Evolutionary conservation across 371 early-diverging fungal species (phyloP).

Genomic region (Mortierella sp.): DNA sequence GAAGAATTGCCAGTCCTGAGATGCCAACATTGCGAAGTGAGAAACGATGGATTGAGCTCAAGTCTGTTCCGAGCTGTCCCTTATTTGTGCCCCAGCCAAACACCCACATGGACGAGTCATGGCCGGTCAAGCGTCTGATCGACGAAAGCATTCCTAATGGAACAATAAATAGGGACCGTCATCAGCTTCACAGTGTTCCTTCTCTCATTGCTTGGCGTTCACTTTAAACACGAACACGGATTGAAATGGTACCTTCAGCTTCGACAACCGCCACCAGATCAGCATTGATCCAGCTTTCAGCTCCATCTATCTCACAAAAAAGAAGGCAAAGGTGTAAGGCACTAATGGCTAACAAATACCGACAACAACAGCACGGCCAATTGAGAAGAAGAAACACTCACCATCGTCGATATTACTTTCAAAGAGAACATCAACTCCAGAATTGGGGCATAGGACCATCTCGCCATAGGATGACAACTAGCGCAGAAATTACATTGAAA

Average conservation of each 20-base stretch:
- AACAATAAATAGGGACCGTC: not conserved
- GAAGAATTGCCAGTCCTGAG: conserved; percentile 53
- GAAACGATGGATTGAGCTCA: conserved; percentile 49
- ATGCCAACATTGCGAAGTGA: conserved; percentile 55
- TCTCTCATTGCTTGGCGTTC: not conserved
- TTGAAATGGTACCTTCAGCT: conserved; percentile 39
- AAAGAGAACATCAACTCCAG: conserved; percentile 54
- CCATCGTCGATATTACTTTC: conserved; percentile 55
- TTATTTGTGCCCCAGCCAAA: conserved; percentile 55
- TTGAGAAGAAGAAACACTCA: not conserved
- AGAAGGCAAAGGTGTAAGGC: not conserved
- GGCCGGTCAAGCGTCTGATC: conserved; percentile 45
- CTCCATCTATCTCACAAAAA: conserved; percentile 30
- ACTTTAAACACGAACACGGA: not conserved
- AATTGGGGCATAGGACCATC: conserved; percentile 44
- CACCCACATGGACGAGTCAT: conserved; percentile 46
- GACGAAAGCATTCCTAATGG: conserved; percentile 49
- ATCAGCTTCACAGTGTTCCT: not conserved
- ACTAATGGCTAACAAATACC: not conserved
- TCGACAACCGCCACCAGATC: conserved; percentile 54
- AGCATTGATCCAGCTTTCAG: conserved; percentile 40
- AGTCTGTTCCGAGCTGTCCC: conserved; percentile 47
- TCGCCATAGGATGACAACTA: conserved; percentile 56
- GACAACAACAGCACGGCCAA: too few relatives aligned
- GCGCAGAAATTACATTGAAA: not conserved